Evolutionary conservation across 768 basidiomycete genomes (phyloP).

Genomic region (Amanita rimosa): DNA sequence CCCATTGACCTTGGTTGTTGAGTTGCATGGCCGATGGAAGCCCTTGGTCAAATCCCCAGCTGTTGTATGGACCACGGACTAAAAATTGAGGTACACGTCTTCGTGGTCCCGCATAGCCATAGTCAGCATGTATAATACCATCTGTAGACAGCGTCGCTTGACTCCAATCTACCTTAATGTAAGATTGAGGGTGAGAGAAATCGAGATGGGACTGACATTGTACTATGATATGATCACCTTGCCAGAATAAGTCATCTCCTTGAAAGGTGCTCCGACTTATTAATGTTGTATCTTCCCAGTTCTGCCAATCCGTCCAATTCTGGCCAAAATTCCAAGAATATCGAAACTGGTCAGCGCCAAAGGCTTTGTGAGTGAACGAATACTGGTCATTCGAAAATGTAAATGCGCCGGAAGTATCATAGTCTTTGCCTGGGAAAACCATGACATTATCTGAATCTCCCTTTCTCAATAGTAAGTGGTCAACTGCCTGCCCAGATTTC

Average conservation of each 20-base stretch:
- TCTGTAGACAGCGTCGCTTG: constrained; percentile 46
- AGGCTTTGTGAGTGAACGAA: constrained; percentile 70
- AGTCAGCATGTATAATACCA: constrained; percentile 71
- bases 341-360: constrained; percentile 79
- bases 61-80: constrained; percentile 82
- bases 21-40: constrained; percentile 59
- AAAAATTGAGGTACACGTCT: constrained; percentile 84
- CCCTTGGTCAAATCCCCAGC: constrained; percentile 87
- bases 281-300: constrained; percentile 64
- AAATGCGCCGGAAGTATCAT: constrained; percentile 48
- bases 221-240: constrained; percentile 75
- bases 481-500: constrained; percentile 34
- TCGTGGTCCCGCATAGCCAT: constrained; percentile 36
- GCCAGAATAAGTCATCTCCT: constrained; percentile 52
- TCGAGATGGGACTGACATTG: constrained; percentile 50
- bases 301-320: constrained; percentile 73
- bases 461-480: constrained; percentile 76
- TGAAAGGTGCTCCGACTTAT: constrained; percentile 51
- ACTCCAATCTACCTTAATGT: constrained; percentile 58
- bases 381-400: constrained; percentile 51
- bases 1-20: constrained; percentile 59
- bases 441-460: constrained; percentile 66
- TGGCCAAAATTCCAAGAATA: constrained; percentile 82
- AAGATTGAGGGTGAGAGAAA: not conserved
- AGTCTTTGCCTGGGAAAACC: constrained; percentile 81